Percentiles rank a stretch among this genome's conserved stretches.
Evolutionary conservation across 2,329 filamentous ascomycete species (phyloP).

Genomic region (Leptoxyphium fumago): DNA sequence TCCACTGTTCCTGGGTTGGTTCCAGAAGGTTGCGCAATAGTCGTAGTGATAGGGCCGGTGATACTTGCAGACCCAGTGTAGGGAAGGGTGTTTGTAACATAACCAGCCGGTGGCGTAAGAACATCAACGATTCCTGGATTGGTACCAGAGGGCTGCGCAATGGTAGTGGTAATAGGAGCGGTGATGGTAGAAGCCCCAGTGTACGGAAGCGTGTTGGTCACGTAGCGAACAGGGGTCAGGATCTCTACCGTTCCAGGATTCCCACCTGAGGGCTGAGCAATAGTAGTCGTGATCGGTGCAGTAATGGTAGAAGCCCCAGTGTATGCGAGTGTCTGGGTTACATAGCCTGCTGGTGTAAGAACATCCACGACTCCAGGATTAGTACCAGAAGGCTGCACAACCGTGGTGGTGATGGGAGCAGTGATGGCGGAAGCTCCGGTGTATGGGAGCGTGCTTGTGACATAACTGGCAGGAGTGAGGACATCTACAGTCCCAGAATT

Average conservation of each 20-base stretch:
- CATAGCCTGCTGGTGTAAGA: conserved; percentile 1
- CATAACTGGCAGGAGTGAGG: not conserved
- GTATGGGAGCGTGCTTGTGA: not conserved
- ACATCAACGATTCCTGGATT: not conserved
- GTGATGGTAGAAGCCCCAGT: not conserved
- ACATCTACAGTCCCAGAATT: not conserved
- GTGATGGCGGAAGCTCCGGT: not conserved
- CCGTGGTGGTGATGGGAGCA: conserved; percentile 1
- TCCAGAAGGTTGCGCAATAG: not conserved
- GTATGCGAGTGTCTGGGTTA: conserved; percentile 2
- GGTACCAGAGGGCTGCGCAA: not conserved
- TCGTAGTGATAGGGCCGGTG: not conserved
- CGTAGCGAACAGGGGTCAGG: not conserved
- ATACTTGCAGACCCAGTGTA: not conserved
- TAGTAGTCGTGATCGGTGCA: not conserved
- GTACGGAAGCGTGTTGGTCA: not conserved
- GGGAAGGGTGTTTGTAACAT: not conserved
- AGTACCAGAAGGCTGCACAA: conserved; percentile 1
- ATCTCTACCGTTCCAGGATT: not conserved
- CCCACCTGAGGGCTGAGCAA: not conserved
- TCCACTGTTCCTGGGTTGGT: not conserved
- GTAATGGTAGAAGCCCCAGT: not conserved
- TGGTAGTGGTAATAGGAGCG: not conserved
- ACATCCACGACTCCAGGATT: conserved; percentile 2
- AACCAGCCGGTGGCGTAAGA: not conserved